Percentiles rank a stretch among this genome's conserved stretches.
These are phyloP conservation scores for Wickerhamiella musiphila DNA, from an alignment of 805 yeast species.

Conservation along the genomic window DNA sequence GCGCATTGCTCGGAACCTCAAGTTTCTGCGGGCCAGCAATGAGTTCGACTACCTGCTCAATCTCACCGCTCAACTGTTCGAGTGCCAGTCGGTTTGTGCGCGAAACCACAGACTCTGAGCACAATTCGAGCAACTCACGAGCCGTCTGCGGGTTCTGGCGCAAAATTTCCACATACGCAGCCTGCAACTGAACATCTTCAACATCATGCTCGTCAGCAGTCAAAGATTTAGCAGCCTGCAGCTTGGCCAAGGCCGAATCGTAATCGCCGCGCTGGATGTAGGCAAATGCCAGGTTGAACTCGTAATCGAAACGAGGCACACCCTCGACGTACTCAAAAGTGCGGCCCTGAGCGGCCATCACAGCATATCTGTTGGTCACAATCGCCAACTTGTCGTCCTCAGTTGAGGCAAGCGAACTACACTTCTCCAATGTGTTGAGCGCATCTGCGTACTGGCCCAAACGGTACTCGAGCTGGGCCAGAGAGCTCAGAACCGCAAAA, in stretches of 20 bases:
- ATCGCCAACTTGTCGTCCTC: conserved; percentile 35
- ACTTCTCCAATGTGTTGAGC: conserved; percentile 17
- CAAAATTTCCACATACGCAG: conserved; percentile 34
- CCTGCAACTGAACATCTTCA: conserved; percentile 35
- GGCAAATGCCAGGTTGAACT: conserved; percentile 42
- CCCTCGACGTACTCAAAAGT: conserved; percentile 7
- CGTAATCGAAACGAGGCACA: conserved; percentile 32
- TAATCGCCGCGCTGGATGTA: conserved; percentile 28
- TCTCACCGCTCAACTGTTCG: no score
- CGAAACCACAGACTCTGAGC: conserved; percentile 23
- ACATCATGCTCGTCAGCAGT: conserved; percentile 31
- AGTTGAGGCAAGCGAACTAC: conserved; percentile 27
- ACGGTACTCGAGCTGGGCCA: conserved; percentile 39
- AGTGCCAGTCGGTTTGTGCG: conserved; percentile 25
- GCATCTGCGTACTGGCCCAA: conserved; percentile 30
- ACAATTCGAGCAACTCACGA: conserved; percentile 21
- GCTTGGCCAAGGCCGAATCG: conserved; percentile 25
- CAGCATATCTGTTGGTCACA: conserved; percentile 44
- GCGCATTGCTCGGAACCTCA: conserved; percentile 6
- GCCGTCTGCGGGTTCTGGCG: conserved; percentile 25
- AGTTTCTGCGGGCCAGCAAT: conserved; percentile 3
- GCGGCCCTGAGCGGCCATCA: conserved; percentile 18
- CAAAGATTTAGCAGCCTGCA: conserved; percentile 29
- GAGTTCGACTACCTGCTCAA: no score
- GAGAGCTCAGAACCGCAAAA: conserved; percentile 26